A percentile compares a stretch with the other conserved stretches of the same genome.
Conservation (phyloP, 192 early-diverging fungal genomes). For the Radiomyces spectabilis region DNA sequence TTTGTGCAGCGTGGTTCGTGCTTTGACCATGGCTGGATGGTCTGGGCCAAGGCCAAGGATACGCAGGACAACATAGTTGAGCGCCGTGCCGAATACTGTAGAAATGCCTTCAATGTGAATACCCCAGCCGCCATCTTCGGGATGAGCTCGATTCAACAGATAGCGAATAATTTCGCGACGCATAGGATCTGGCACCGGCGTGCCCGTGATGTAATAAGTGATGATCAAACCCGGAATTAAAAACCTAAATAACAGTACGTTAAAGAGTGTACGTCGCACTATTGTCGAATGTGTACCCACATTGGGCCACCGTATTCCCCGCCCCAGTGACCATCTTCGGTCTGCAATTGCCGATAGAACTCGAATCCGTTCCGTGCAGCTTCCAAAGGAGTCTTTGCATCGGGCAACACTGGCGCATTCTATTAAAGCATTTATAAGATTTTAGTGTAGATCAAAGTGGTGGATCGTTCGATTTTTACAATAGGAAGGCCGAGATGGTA, state of each 20-base stretch:
- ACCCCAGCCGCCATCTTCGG: slow-evolving; percentile 94
- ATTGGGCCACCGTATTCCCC: slow-evolving; percentile 97
- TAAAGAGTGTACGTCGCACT: neutral
- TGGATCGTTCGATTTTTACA: slow-evolving; percentile 17
- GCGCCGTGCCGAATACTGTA: slow-evolving; percentile 91
- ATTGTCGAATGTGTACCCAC: slow-evolving; percentile 10
- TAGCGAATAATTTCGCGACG: slow-evolving; percentile 81
- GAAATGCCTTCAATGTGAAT: slow-evolving; percentile 90
- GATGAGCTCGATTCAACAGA: slow-evolving; percentile 72
- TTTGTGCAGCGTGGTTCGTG: slow-evolving; percentile 74
- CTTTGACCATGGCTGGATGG: slow-evolving; percentile 78
- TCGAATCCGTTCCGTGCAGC: slow-evolving; percentile 87
- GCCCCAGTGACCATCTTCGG: slow-evolving; percentile 89
- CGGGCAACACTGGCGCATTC: slow-evolving; percentile 45
- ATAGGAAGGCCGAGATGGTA: slow-evolving; percentile 83
- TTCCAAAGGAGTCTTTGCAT: slow-evolving; percentile 63
- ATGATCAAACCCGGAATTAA: slow-evolving; percentile 88
- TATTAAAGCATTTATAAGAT: slow-evolving; percentile 5
- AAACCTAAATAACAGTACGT: slow-evolving; percentile 40
- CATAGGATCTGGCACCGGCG: slow-evolving; percentile 54
- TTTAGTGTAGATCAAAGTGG: neutral
- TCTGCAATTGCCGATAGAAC: slow-evolving; percentile 85
- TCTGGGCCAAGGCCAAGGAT: slow-evolving; percentile 81
- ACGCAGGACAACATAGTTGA: slow-evolving; percentile 90
- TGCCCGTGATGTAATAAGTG: slow-evolving; percentile 77